Percentiles rank a stretch among this genome's conserved stretches.
phyloP scores from a whole-genome alignment of 345 rosid genomes.

The Camelina laxa region DNA sequence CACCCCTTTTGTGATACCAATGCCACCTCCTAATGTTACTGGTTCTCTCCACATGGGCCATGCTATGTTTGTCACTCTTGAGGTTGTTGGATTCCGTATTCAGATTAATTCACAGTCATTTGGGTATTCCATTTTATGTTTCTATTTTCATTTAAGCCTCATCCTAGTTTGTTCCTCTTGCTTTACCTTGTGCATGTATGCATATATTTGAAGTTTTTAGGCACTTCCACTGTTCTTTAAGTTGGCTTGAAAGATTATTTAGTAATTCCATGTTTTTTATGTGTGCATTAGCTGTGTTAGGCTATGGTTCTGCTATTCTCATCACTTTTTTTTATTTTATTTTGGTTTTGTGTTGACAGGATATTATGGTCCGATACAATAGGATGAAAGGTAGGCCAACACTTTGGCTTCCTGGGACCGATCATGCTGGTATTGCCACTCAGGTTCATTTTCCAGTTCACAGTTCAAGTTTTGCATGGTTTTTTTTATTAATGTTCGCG shows the following conservation, averaged over 20 bases:
- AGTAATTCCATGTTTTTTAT: neutral
- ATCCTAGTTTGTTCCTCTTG: conserved; percentile 26
- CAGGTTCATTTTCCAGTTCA: conserved; percentile 61
- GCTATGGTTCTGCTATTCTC: conserved; percentile 19
- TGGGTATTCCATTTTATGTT: conserved; percentile 40
- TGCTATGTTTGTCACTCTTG: conserved; percentile 98
- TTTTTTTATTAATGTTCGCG: neutral
- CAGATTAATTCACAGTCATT: conserved; percentile 37
- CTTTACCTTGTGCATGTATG: neutral
- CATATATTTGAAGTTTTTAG: neutral
- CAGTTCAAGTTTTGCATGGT: conserved; percentile 26
- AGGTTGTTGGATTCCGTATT: conserved; percentile 59
- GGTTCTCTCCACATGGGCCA: conserved; percentile 99
- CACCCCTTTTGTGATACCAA: conserved; percentile 87
- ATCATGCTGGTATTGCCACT: conserved; percentile 99
- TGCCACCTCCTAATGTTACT: conserved; percentile 99
- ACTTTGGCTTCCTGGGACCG: conserved; percentile 98
- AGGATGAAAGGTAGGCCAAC: conserved; percentile 97
- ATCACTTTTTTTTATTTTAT: conserved; percentile 32
- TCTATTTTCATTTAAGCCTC: conserved; percentile 9
- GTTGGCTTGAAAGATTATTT: conserved; percentile 1
- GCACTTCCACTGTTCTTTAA: neutral
- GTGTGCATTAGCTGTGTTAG: conserved; percentile 22
- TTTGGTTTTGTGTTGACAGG: conserved; percentile 31
- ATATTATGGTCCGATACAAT: conserved; percentile 84